Evolutionary conservation across 75 land plant species (phyloP), one percentile per base, ranked within the genome.

Genomic region (Larix kaempferi): DNA sequence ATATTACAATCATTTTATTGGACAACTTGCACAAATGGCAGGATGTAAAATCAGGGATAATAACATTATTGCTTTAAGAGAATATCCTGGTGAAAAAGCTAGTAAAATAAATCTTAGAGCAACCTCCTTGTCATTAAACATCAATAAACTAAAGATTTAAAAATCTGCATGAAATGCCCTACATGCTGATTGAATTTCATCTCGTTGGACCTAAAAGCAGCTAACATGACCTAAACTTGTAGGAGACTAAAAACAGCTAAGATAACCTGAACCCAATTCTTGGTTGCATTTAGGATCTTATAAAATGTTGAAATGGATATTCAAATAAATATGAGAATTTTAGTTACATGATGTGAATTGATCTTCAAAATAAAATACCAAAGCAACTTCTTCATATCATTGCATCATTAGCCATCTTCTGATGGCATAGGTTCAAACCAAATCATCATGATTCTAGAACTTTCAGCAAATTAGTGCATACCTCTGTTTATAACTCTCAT

Each of bases 401-500:
- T 39, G 41, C 25, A 69, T 21, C 12, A 69, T 41, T 41, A n/a
- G 1, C 44, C 41, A 69, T 62, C 65, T 2, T 69, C 10, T 21
- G 3, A 65, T 35, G 15, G 41, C 37, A 65, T 17, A 65, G 19
- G n/a, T 12, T 65, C 35, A 29, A 3, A 65, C 16, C 41, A 25
- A 65, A 65, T 35, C 33, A 65, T 17, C 69, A 1, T 65, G 69
- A 33, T 41, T 69, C 41, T 22, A 10, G 7, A 39, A 41, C 11
- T 69, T 41, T 69, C 23, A 41, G 54, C 22, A n/a, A 8, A 69
- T n/a, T 12, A 69, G 23, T 19, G 62, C 44, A 23, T 77, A 97
- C 99, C 96, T 95, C 69, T 89, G 89, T 74, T 95, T 97, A 82
- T 88, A 97, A 29, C 86, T 23, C 78, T 97, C 99, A 85, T 85